Conservation (phyloP, 495 filamentous ascomycete species). For the Xylaria sp. region DNA sequence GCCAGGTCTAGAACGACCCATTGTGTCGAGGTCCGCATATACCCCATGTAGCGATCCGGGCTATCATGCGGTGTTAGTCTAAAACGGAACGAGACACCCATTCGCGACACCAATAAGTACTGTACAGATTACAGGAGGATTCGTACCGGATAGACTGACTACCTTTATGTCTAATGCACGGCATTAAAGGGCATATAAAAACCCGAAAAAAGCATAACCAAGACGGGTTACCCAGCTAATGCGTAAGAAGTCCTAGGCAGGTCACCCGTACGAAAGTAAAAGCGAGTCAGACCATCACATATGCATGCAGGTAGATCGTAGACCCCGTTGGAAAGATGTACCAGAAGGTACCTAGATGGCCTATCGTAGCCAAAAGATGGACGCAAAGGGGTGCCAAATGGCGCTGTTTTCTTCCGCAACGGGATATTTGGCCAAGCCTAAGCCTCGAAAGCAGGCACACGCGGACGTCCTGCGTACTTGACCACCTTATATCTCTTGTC, state of each 20-base stretch:
- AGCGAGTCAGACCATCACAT: conserved; percentile 20
- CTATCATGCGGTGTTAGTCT: conserved; percentile 28
- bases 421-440: conserved; percentile 26
- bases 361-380: conserved; percentile 15
- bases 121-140: conserved; percentile 4
- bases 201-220: background rate
- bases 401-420: conserved; percentile 24
- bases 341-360: conserved; percentile 13
- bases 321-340: conserved; percentile 7
- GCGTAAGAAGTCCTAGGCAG: conserved; percentile 12
- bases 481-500: conserved; percentile 22
- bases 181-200: conserved; percentile 1
- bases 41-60: conserved; percentile 23
- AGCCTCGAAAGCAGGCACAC: conserved; percentile 24
- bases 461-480: conserved; percentile 17
- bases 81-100: conserved; percentile 25
- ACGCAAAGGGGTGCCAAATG: conserved; percentile 24
- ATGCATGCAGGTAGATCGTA: conserved; percentile 23
- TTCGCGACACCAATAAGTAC: conserved; percentile 13
- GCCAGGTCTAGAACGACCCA: conserved; percentile 27
- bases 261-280: background rate
- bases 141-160: conserved; percentile 23
- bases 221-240: conserved; percentile 9
- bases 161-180: conserved; percentile 15
- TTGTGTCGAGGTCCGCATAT: conserved; percentile 22